phyloP scores from a whole-genome alignment of 2,329 filamentous ascomycete species.

The Fusarium buxicola region DNA sequence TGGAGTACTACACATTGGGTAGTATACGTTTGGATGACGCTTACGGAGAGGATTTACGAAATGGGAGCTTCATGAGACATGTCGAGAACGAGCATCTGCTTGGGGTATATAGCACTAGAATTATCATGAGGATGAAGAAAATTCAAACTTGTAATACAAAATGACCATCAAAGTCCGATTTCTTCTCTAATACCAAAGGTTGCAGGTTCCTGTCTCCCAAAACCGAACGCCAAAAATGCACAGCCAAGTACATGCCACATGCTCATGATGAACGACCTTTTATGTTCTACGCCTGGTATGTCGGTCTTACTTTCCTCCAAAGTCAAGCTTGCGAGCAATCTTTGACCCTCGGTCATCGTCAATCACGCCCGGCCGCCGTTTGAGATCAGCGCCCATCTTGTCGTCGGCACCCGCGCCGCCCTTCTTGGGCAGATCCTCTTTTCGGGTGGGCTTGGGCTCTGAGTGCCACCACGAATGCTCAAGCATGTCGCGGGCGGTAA shows the following conservation, averaged over 20 bases:
- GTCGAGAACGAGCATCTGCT: constrained; percentile 22
- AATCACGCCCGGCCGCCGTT: constrained; percentile 75
- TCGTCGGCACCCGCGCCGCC: constrained; percentile 76
- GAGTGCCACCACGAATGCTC: constrained; percentile 87
- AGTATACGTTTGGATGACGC: constrained; percentile 6
- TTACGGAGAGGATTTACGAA: constrained; percentile 14
- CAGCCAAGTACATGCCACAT: constrained; percentile 13
- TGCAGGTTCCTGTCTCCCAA: constrained; percentile 1
- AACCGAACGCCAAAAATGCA: constrained; percentile 33
- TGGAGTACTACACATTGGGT: not conserved
- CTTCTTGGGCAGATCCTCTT: constrained; percentile 84
- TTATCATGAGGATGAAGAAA: constrained; percentile 27
- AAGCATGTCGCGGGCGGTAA: constrained; percentile 81
- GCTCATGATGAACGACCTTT: not conserved
- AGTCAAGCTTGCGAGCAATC: constrained; percentile 86
- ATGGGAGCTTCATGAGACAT: constrained; percentile 31
- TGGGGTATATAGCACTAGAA: constrained; percentile 19
- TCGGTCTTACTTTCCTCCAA: constrained; percentile 61
- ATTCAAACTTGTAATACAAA: constrained; percentile 23
- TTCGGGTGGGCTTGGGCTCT: constrained; percentile 84
- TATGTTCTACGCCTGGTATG: not conserved
- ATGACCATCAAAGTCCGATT: not conserved
- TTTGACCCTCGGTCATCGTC: constrained; percentile 77
- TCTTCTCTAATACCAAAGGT: constrained; percentile 4
- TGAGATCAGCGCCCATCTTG: constrained; percentile 85